These are phyloP conservation scores for Erysimum cheiranthoides DNA, from an alignment of 345 rosid species.

Conservation along the genomic window DNA sequence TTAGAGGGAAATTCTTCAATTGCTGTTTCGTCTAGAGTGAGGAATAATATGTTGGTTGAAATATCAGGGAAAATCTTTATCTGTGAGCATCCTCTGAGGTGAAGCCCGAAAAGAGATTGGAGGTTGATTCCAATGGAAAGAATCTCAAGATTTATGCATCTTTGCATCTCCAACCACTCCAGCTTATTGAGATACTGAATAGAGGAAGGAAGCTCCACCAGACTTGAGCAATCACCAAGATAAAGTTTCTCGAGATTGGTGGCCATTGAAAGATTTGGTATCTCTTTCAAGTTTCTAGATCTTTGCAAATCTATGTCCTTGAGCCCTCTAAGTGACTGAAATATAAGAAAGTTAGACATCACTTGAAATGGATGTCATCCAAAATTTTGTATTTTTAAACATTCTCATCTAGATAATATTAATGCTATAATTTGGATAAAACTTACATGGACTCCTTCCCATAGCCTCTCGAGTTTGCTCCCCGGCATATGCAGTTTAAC, in stretches of 20 bases:
- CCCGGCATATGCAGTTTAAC: conserved; percentile 1
- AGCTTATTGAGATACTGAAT: conserved; percentile 21
- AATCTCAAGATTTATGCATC: not conserved
- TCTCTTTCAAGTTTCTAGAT: conserved; percentile 9
- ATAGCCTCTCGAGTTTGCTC: conserved; percentile 28
- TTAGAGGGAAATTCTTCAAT: conserved; percentile 17
- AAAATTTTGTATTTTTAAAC: too few relatives aligned
- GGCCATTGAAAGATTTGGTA: conserved; percentile 34
- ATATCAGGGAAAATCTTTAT: conserved; percentile 30
- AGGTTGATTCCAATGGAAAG: not conserved
- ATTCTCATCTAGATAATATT: too few relatives aligned
- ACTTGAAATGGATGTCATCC: not conserved
- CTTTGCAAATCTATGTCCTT: not conserved
- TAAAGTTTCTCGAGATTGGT: not conserved
- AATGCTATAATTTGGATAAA: not conserved
- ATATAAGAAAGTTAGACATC: not conserved
- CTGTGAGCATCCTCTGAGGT: conserved; percentile 24
- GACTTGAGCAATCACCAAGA: conserved; percentile 25
- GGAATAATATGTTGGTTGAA: not conserved
- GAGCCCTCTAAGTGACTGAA: conserved; percentile 30
- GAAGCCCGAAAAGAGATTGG: not conserved
- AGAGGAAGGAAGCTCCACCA: conserved; percentile 12
- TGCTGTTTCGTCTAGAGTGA: not conserved
- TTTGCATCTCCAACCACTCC: not conserved
- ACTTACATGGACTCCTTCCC: conserved; percentile 33